Evolutionary conservation across 495 filamentous ascomycete genomes (phyloP), one percentile per base, ranked within the genome.

Genomic region (Aspergillus mulundensis): DNA sequence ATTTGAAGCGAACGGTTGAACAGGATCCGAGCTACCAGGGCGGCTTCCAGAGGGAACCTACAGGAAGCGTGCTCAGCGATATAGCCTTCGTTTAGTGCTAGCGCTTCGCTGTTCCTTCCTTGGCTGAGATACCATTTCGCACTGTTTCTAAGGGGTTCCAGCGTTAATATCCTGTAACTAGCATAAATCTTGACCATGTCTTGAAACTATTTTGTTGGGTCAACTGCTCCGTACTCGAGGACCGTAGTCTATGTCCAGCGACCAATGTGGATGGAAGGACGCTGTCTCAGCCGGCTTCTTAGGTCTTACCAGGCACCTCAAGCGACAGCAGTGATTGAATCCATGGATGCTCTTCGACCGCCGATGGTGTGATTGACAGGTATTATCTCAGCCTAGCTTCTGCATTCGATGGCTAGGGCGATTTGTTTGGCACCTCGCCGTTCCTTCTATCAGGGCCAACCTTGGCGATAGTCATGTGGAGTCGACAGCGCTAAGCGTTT

Each of bases 51-150:
- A 53, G 50, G 10, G 59, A 60, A 12, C 47, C 21, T 15, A 56
- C 54, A 5, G 57, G 54, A 16, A 62, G 54, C 44, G 47, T 47
- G 28, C 21, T 49, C 44, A 58, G 56, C 47, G 62, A 61, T 20
- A 51, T 47, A 20, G 56, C 56, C 1, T 61, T 59, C 53, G 56
- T 61, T 18, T 61, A 45, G 54, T 14, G 8, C 20, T 44, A 5
- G 38, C 25, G 19, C 10, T n/a, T 19, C 21, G 15, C 23, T 12
- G 16, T 54, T 43, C 24, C 32, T 54, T 23, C 3, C 24, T 28
- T 40, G 42, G 48, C 12, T 24, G 32, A 23, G 39, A 48, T 51
- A 52, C 54, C 47, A 53, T 44, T 46, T 44, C 25, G 47, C 46
- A 36, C 19, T 36, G 28, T 59, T 44, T 28, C 16, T 12, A 32